Percentiles rank a stretch among this genome's conserved stretches.
Conservation (phyloP, 208 protist genomes). For the Porcisia hertigi region DNA sequence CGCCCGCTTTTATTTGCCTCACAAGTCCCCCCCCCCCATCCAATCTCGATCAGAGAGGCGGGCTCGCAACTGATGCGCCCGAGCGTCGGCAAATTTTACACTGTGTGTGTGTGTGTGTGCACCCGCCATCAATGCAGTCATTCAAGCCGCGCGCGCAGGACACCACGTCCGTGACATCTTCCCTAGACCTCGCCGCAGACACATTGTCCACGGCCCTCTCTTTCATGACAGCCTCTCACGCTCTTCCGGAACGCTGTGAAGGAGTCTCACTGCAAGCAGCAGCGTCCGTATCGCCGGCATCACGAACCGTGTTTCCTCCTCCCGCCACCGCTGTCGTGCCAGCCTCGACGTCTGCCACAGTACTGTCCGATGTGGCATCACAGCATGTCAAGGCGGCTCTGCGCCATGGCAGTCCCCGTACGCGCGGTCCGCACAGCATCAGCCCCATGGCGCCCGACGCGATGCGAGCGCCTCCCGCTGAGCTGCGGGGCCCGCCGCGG, state of each 20-base stretch:
- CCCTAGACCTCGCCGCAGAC: background rate
- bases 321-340: background rate
- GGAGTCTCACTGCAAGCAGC: background rate
- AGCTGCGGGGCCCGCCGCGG: slow-evolving; percentile 32
- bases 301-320: background rate
- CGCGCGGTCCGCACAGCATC: slow-evolving; percentile 39
- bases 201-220: background rate
- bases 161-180: background rate
- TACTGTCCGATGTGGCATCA: too few relatives aligned
- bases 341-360: background rate
- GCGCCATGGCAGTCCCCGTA: slow-evolving; percentile 25
- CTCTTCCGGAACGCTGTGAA: background rate
- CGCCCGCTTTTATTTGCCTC: too few relatives aligned
- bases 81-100: too few relatives aligned
- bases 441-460: slow-evolving; percentile 36
- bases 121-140: background rate
- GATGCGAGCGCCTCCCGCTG: slow-evolving; percentile 30
- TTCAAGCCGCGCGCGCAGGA: background rate
- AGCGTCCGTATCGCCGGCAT: background rate
- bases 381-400: slow-evolving; percentile 10
- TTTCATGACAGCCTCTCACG: background rate
- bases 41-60: too few relatives aligned
- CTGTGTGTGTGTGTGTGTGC: too few relatives aligned
- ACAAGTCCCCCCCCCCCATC: too few relatives aligned
- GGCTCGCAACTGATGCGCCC: too few relatives aligned